Conservation (phyloP, 768 basidiomycete species). For the Melanogaster broomeanus region DNA sequence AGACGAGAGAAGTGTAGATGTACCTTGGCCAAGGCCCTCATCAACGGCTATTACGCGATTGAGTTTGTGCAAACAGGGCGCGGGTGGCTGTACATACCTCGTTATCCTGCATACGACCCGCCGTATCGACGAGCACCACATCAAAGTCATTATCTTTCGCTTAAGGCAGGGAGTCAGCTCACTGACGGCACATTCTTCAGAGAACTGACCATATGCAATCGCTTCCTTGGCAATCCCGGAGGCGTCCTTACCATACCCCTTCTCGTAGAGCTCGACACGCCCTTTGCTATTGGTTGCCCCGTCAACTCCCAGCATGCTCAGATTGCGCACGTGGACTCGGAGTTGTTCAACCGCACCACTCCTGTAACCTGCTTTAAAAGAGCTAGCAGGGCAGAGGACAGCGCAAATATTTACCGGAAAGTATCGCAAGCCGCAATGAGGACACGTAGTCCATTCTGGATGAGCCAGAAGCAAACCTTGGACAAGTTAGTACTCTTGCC, state of each 20-base stretch:
- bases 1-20: slow-evolving; percentile 5
- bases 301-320: slow-evolving; percentile 79
- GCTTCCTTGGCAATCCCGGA: slow-evolving; percentile 97
- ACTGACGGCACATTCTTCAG: neutral
- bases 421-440: slow-evolving; percentile 99
- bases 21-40: slow-evolving; percentile 97
- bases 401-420: slow-evolving; percentile 61
- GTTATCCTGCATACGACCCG: slow-evolving; percentile 99
- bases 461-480: slow-evolving; percentile 99
- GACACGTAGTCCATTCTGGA: slow-evolving; percentile 91
- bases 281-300: slow-evolving; percentile 69
- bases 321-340: slow-evolving; percentile 92
- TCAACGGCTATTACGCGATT: slow-evolving; percentile 65
- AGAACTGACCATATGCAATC: slow-evolving; percentile 73
- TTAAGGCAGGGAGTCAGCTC: slow-evolving; percentile 32
- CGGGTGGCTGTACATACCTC: slow-evolving; percentile 55
- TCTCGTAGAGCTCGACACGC: slow-evolving; percentile 90
- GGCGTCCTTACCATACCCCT: slow-evolving; percentile 99
- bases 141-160: slow-evolving; percentile 91
- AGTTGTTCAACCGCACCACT: slow-evolving; percentile 98
- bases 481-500: slow-evolving; percentile 98
- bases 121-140: slow-evolving; percentile 96
- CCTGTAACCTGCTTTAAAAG: slow-evolving; percentile 38
- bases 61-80: slow-evolving; percentile 1
- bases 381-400: neutral